Base-by-base conservation (phyloP, 805 yeast genomes). In the Ogataea neopini region DNA sequence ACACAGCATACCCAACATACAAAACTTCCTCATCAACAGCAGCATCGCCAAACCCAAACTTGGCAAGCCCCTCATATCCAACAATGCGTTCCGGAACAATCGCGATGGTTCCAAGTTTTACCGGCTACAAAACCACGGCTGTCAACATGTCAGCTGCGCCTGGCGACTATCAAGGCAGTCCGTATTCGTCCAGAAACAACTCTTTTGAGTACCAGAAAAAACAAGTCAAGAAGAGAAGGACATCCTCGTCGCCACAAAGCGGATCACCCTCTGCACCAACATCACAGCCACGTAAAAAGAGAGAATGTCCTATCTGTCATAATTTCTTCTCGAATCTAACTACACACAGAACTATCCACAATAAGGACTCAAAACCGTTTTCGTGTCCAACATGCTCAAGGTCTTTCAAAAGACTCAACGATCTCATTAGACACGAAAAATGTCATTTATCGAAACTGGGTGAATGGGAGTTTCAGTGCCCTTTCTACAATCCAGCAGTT, bases 321-420 rank as follows among this genome's bases (percentile, higher is more conserved):
- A 58, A 63, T 33, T 82, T 71, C 60, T 90, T 84, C 65, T 80
- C 88, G 47, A 90, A 89, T 62, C 71, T 89, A 56, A 88, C 92
- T 20, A 88, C 96, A 6, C 96, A 87, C 66, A 81, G 81, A 63
- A 79, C 90, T 1, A 86, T 89, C 14, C 96, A 87, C 63, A 81
- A 82, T 45, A 87, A 85, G 9, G 78, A 82, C 17, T 74, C 81
- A 13, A 75, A 95, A 49, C 96, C 96, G 0, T 92, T 84, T 62
- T 72, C 81, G 38, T 90, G 97, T 67, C 73, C 79, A 35, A 78
- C 82, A 28, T 90, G 97, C 65, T 74, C 78, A 34, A 79, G 96
- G 50, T 96, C 96, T 2, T 90, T 90, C 68, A 88, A 94, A 13
- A 75, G 97, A 49, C 84, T 91, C 36, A 91, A 91, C 63, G 97